Evolutionary conservation across 164 flowering plant species (phyloP).

Genomic region (Stephania japonica): DNA sequence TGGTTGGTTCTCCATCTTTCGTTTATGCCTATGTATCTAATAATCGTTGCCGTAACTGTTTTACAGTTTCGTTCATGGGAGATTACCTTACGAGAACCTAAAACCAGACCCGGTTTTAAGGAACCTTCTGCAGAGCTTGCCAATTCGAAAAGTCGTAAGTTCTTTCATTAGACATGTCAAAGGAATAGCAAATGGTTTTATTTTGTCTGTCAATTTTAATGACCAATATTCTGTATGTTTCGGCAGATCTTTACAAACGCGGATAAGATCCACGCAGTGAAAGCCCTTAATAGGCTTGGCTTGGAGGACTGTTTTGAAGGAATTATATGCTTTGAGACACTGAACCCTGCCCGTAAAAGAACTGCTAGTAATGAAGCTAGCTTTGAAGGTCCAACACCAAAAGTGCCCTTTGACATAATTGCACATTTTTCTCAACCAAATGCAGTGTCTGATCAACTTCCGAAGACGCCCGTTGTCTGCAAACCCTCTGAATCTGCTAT

Average conservation of each 20-base stretch:
- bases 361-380: constrained; percentile 16
- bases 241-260: constrained; percentile 76
- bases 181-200: not conserved
- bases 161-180: not conserved
- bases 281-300: constrained; percentile 62
- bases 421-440: constrained; percentile 25
- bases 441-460: constrained; percentile 26
- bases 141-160: constrained; percentile 77
- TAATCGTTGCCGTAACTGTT: not conserved
- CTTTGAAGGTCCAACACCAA: not conserved
- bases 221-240: constrained; percentile 11
- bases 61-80: constrained; percentile 80
- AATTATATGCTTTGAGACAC: constrained; percentile 75
- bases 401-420: constrained; percentile 30
- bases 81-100: constrained; percentile 65
- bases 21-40: not conserved
- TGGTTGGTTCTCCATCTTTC: no score
- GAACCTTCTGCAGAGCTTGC: constrained; percentile 58
- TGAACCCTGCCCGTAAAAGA: constrained; percentile 37
- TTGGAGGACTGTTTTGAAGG: constrained; percentile 86
- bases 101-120: constrained; percentile 72
- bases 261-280: constrained; percentile 63
- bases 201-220: not conserved
- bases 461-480: constrained; percentile 69
- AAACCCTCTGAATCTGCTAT: constrained; percentile 68